Evolutionary conservation across 257 asterid genomes (phyloP).

Genomic region (Henckelia pumila): DNA sequence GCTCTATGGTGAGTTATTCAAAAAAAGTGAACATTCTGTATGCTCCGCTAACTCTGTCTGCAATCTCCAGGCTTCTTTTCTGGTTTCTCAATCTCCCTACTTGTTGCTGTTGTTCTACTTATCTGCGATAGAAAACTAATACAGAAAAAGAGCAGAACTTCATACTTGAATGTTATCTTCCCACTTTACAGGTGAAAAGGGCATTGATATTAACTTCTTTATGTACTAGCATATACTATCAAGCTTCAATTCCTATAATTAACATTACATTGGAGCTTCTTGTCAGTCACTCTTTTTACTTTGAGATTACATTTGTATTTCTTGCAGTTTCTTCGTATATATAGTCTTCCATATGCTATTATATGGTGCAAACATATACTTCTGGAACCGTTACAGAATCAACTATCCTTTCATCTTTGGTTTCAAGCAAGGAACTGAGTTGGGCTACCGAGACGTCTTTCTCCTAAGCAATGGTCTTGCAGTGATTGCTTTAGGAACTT

Average conservation of each 20-base stretch:
- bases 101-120: constrained; percentile 57
- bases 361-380: constrained; percentile 70
- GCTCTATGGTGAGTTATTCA: constrained; percentile 17
- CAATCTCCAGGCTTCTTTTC: constrained; percentile 66
- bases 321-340: constrained; percentile 68
- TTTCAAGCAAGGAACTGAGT: constrained; percentile 75
- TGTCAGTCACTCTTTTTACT: constrained; percentile 1
- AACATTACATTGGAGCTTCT: neutral
- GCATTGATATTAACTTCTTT: neutral
- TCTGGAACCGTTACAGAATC: constrained; percentile 82
- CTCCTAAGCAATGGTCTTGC: constrained; percentile 74
- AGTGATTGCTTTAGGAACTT: constrained; percentile 59
- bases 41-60: constrained; percentile 18
- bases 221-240: constrained; percentile 12
- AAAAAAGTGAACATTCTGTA: constrained; percentile 1
- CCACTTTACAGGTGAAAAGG: constrained; percentile 68
- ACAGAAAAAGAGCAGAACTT: constrained; percentile 39
- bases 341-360: constrained; percentile 69
- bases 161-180: constrained; percentile 55
- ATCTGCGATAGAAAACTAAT: constrained; percentile 48
- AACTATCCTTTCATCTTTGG: constrained; percentile 84
- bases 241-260: constrained; percentile 4
- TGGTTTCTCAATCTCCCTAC: constrained; percentile 67
- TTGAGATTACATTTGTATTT: constrained; percentile 25
- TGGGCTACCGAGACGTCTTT: constrained; percentile 71